phyloP scores from a whole-genome alignment of 805 yeast species.

The Dipodascopsis tothii region DNA sequence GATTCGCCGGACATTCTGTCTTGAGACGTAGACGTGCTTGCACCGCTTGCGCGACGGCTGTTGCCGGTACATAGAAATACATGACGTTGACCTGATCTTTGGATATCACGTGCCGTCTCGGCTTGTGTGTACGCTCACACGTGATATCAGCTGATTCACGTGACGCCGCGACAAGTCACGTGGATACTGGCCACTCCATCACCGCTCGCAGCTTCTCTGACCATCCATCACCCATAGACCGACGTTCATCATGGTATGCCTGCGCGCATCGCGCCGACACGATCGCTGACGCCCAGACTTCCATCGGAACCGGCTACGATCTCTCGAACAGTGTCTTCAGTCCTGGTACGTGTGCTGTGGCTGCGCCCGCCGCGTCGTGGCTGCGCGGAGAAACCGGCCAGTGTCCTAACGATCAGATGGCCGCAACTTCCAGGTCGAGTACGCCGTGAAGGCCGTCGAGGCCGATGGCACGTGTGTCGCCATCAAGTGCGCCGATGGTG shows the following conservation, averaged over 20 bases:
- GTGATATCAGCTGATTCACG: too few relatives aligned
- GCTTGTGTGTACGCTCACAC: too few relatives aligned
- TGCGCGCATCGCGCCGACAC: too few relatives aligned
- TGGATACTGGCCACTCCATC: too few relatives aligned
- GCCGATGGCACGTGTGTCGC: constrained; percentile 95
- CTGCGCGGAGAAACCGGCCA: too few relatives aligned
- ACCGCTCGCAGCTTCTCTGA: background rate
- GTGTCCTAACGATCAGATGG: constrained; percentile 65
- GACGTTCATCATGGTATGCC: constrained; percentile 3
- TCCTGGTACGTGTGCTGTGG: constrained; percentile 49
- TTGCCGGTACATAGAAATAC: background rate
- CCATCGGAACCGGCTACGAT: constrained; percentile 99
- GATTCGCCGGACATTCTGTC: constrained; percentile 40
- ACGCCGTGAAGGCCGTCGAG: constrained; percentile 95
- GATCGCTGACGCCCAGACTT: too few relatives aligned
- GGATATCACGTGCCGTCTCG: too few relatives aligned
- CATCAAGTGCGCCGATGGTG: constrained; percentile 83
- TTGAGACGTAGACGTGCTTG: background rate
- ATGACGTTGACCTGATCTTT: too few relatives aligned
- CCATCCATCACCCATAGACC: too few relatives aligned
- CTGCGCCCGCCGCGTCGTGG: background rate
- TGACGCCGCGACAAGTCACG: too few relatives aligned
- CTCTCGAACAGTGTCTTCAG: constrained; percentile 92
- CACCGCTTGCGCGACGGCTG: background rate
- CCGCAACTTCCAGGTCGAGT: constrained; percentile 94